Evolutionary conservation across 139 green algal genomes (phyloP).

Genomic region (Closterium sp.): DNA sequence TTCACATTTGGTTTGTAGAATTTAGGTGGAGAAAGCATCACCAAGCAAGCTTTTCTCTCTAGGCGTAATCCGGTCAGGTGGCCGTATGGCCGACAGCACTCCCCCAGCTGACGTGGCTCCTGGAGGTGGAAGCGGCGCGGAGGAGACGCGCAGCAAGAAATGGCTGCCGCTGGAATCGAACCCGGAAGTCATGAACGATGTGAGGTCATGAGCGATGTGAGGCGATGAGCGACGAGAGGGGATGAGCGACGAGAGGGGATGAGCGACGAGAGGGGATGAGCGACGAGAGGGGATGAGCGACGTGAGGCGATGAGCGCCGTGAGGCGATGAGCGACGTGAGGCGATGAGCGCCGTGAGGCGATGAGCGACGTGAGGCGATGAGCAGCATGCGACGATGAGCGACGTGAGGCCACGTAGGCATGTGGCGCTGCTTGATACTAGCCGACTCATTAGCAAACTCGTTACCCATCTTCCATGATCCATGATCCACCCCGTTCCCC

Average conservation of each 20-base stretch:
- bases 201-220: not conserved
- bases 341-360: not conserved
- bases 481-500: no score
- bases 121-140: not conserved
- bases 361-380: no score
- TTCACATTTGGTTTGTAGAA: no score
- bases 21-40: no score
- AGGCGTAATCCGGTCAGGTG: not conserved
- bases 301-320: slow-evolving; percentile 40
- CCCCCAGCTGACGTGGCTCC: not conserved
- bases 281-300: not conserved
- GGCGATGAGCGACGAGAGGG: not conserved
- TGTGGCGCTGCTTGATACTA: no score
- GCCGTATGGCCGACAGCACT: not conserved
- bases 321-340: no score
- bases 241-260: not conserved
- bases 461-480: no score
- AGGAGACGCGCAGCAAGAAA: slow-evolving; percentile 15
- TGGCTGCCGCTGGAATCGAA: slow-evolving; percentile 52
- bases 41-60: not conserved
- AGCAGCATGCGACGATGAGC: not conserved
- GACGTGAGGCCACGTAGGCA: no score
- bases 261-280: not conserved
- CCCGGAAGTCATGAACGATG: slow-evolving; percentile 45
- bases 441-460: no score